phyloP scores from a whole-genome alignment of 495 filamentous ascomycete species.

The Cercophora sp. region DNA sequence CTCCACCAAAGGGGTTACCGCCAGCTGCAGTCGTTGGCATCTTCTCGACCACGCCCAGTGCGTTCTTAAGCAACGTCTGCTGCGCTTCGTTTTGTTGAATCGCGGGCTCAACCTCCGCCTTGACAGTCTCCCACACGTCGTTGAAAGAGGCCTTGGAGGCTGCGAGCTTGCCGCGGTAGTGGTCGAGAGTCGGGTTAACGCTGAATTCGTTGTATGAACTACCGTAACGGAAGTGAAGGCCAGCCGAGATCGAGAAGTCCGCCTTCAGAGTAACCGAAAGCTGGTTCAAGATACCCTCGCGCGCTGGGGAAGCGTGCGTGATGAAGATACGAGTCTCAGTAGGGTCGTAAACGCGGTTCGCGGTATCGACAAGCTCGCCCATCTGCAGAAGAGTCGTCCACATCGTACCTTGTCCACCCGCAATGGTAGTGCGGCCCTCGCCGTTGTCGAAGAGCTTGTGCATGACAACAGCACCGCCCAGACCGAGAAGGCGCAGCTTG shows the following conservation, averaged over 20 bases:
- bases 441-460: constrained; percentile 99
- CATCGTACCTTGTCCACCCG: constrained; percentile 98
- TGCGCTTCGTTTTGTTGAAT: constrained; percentile 90
- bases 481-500: constrained; percentile 87
- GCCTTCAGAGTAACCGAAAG: constrained; percentile 96
- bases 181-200: constrained; percentile 95
- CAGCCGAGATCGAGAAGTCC: constrained; percentile 96
- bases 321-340: constrained; percentile 98
- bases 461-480: constrained; percentile 98
- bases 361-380: constrained; percentile 97
- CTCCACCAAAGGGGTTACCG: constrained; percentile 93
- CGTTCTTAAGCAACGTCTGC: constrained; percentile 83
- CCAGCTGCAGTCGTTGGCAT: constrained; percentile 95
- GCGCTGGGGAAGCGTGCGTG: constrained; percentile 94
- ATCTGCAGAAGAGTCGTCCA: constrained; percentile 98
- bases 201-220: constrained; percentile 99
- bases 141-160: constrained; percentile 98
- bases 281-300: constrained; percentile 96
- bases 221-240: constrained; percentile 97
- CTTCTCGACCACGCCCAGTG: constrained; percentile 84
- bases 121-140: constrained; percentile 99
- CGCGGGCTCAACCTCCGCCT: constrained; percentile 87
- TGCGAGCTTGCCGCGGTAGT: constrained; percentile 99
- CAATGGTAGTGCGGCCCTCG: constrained; percentile 95
- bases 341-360: constrained; percentile 96